A percentile compares a stretch with the other conserved stretches of the same genome.
These are phyloP conservation scores for Stagonosporopsis chrysanthemi DNA, from an alignment of 2,329 filamentous ascomycete species.

Conservation along the genomic window DNA sequence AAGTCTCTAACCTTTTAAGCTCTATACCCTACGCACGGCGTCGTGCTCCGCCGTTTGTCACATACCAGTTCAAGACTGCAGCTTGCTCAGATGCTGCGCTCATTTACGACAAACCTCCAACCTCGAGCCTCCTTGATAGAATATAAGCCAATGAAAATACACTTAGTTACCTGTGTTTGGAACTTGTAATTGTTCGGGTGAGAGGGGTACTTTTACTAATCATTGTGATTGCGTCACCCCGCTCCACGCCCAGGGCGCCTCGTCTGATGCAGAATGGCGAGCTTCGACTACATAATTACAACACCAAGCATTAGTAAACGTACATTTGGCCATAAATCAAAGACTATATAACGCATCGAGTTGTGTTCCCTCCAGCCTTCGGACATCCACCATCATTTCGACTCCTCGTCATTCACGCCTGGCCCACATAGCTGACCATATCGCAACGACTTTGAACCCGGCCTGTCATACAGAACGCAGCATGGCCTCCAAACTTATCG, in stretches of 20 bases:
- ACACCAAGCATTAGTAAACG: slow-evolving; percentile 37
- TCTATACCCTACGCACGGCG: neutral
- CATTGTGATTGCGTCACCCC: slow-evolving; percentile 37
- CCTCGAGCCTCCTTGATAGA: neutral
- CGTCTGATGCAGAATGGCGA: slow-evolving; percentile 8
- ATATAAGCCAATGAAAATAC: neutral
- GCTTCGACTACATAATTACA: slow-evolving; percentile 30
- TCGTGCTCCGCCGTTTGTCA: neutral
- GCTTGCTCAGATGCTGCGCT: neutral
- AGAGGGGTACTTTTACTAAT: slow-evolving; percentile 33
- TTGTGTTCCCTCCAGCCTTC: neutral
- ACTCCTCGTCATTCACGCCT: neutral
- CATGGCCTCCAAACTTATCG: slow-evolving; percentile 64
- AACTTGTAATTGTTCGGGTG: neutral
- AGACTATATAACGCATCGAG: neutral
- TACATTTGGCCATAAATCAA: slow-evolving; percentile 5
- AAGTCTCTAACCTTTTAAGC: neutral
- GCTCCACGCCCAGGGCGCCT: slow-evolving; percentile 21
- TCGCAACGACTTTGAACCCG: slow-evolving; percentile 1
- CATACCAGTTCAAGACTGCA: neutral
- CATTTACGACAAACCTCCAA: neutral
- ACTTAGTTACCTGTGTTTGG: neutral
- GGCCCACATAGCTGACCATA: neutral
- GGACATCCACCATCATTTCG: neutral
- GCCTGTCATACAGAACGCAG: neutral